Percentiles rank a stretch among this genome's conserved stretches.
phyloP scores from a whole-genome alignment of 2,329 filamentous ascomycete genomes.

The Drechmeria coniospora region DNA sequence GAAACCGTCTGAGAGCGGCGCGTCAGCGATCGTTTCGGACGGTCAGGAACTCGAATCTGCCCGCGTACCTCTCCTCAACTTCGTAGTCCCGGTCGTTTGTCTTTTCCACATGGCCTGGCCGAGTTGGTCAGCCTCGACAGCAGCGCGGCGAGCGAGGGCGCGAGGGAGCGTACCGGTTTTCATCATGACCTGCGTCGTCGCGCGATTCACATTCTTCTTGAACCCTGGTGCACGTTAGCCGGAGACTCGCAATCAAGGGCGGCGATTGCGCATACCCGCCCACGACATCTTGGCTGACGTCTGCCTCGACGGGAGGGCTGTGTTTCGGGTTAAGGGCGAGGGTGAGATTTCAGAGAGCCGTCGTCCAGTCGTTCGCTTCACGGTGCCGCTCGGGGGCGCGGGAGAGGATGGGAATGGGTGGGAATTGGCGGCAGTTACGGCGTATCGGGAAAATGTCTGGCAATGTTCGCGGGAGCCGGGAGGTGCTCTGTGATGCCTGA shows the following conservation, averaged over 20 bases:
- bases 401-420: too few species aligned
- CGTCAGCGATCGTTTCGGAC: slow-evolving; percentile 7
- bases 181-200: slow-evolving; percentile 99
- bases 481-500: too few species aligned
- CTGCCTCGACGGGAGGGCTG: background rate
- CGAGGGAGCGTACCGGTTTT: slow-evolving; percentile 58
- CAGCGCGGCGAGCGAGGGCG: background rate
- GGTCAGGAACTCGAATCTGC: background rate
- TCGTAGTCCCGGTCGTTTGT: slow-evolving; percentile 98
- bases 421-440: too few species aligned
- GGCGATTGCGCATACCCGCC: slow-evolving; percentile 39
- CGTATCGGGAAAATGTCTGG: too few species aligned
- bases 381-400: too few species aligned
- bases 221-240: slow-evolving; percentile 23
- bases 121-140: background rate
- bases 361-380: too few species aligned
- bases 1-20: slow-evolving; percentile 55
- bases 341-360: slow-evolving; percentile 3
- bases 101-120: slow-evolving; percentile 80
- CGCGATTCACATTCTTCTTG: slow-evolving; percentile 93
- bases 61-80: slow-evolving; percentile 74
- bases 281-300: slow-evolving; percentile 43
- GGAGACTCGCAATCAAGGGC: slow-evolving; percentile 12
- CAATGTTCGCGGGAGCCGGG: too few species aligned
- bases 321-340: slow-evolving; percentile 1